phyloP scores from a whole-genome alignment of 805 yeast species.

The Sugiyamaella americana region DNA sequence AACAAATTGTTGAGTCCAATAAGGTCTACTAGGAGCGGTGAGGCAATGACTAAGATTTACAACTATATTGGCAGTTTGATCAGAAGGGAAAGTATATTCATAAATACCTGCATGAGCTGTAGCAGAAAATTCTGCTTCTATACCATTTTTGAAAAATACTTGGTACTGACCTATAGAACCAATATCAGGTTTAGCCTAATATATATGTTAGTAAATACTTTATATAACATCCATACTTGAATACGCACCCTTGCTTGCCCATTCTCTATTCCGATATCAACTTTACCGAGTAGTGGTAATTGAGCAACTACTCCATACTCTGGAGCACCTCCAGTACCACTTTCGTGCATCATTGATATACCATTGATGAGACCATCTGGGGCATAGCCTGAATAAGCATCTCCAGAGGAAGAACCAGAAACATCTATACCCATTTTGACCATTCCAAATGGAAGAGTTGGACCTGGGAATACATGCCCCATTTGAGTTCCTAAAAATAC shows the following conservation, averaged over 20 bases:
- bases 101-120: slow-evolving; percentile 3
- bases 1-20: slow-evolving; percentile 6
- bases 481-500: slow-evolving; percentile 34
- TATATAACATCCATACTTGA: too few relatives aligned
- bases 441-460: slow-evolving; percentile 36
- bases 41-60: slow-evolving; percentile 5
- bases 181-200: not conserved
- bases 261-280: slow-evolving; percentile 6
- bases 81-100: slow-evolving; percentile 4
- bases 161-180: slow-evolving; percentile 7
- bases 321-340: slow-evolving; percentile 39
- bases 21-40: slow-evolving; percentile 7
- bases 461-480: slow-evolving; percentile 35
- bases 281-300: slow-evolving; percentile 6
- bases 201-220: not conserved
- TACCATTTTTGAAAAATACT: slow-evolving; percentile 4
- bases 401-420: slow-evolving; percentile 22
- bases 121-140: slow-evolving; percentile 10
- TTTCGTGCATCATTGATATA: slow-evolving; percentile 36
- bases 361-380: slow-evolving; percentile 32
- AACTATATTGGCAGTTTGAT: slow-evolving; percentile 2
- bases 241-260: slow-evolving; percentile 2
- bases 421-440: slow-evolving; percentile 34
- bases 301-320: slow-evolving; percentile 10
- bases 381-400: slow-evolving; percentile 35